These are phyloP conservation scores for Coemansia biformis DNA, from an alignment of 192 early-diverging fungal genomes.

Conservation along the genomic window DNA sequence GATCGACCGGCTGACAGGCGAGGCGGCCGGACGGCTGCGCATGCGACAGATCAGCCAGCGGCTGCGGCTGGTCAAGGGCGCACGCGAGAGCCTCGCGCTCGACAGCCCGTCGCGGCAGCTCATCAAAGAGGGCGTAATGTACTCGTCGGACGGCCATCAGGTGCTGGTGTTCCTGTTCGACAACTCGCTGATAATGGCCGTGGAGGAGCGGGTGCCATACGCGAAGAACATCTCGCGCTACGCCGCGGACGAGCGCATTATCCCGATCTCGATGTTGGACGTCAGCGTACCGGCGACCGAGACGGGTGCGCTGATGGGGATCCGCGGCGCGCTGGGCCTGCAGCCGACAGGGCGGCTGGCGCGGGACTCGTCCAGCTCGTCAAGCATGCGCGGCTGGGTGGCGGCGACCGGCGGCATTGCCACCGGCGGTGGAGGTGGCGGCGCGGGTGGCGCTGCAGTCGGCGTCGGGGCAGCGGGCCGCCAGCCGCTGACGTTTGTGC, in stretches of 20 bases:
- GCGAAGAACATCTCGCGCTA: conserved; percentile 40
- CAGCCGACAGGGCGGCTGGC: conserved; percentile 12
- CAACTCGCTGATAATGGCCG: conserved; percentile 46
- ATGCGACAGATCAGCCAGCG: conserved; percentile 46
- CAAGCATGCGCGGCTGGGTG: too few relatives aligned
- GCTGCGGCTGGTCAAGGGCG: conserved; percentile 25
- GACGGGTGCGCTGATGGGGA: conserved; percentile 19
- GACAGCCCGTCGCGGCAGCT: conserved; percentile 30
- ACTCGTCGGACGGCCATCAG: conserved; percentile 13
- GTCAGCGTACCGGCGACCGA: conserved; percentile 18
- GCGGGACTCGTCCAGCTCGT: conserved; percentile 31
- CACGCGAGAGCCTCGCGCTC: conserved; percentile 43
- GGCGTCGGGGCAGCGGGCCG: conserved; percentile 4
- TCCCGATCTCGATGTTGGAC: conserved; percentile 49
- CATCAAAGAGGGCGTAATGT: conserved; percentile 35
- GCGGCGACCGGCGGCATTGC: too few relatives aligned
- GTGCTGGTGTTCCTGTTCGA: conserved; percentile 50
- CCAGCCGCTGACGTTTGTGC: conserved; percentile 32
- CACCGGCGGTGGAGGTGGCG: too few relatives aligned
- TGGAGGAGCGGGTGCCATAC: conserved; percentile 30
- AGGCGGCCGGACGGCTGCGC: conserved; percentile 27
- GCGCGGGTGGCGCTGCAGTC: neutral
- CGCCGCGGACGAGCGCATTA: conserved; percentile 41
- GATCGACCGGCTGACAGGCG: conserved; percentile 42
- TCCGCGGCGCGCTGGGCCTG: conserved; percentile 30